Conservation (phyloP, 306 rosid genomes). For the Fragaria vesca region DNA sequence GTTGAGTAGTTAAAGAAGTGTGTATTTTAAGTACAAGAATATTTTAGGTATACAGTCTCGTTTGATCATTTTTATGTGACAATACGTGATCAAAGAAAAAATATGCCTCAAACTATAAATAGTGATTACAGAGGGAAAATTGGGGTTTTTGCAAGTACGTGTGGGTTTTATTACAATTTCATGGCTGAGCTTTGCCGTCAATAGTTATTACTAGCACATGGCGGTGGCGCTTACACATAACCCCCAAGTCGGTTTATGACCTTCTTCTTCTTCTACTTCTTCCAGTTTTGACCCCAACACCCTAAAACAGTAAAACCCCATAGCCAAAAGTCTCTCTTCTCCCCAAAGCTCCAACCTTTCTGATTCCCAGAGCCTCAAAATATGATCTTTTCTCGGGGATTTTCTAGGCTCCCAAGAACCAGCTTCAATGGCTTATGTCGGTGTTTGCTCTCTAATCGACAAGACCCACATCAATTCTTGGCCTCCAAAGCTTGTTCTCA, state of each 20-base stretch:
- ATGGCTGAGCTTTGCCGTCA: slow-evolving; percentile 41
- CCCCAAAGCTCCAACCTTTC: not conserved
- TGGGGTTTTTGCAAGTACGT: not conserved
- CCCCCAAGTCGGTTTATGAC: not conserved
- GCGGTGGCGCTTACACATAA: slow-evolving; percentile 9
- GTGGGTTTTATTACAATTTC: not conserved
- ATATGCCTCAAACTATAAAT: no score
- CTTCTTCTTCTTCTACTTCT: not conserved
- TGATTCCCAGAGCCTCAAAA: not conserved
- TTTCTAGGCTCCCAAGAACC: slow-evolving; percentile 51
- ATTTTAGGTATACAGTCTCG: no score
- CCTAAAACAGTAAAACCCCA: not conserved
- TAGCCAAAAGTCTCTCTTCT: not conserved
- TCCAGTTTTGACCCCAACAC: slow-evolving; percentile 20
- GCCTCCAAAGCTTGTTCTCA: slow-evolving; percentile 16
- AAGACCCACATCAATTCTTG: slow-evolving; percentile 32
- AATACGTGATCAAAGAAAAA: no score
- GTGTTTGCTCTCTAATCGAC: slow-evolving; percentile 34
- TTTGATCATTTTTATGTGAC: no score
- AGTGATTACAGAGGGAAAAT: not conserved
- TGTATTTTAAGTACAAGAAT: no score
- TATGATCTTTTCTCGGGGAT: slow-evolving; percentile 55
- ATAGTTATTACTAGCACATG: slow-evolving; percentile 3
- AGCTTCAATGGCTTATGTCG: slow-evolving; percentile 43
- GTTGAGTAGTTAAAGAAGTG: no score